These are phyloP conservation scores for Cnidoscolus chayamansa DNA, from an alignment of 441 rosid species.

Conservation along the genomic window DNA sequence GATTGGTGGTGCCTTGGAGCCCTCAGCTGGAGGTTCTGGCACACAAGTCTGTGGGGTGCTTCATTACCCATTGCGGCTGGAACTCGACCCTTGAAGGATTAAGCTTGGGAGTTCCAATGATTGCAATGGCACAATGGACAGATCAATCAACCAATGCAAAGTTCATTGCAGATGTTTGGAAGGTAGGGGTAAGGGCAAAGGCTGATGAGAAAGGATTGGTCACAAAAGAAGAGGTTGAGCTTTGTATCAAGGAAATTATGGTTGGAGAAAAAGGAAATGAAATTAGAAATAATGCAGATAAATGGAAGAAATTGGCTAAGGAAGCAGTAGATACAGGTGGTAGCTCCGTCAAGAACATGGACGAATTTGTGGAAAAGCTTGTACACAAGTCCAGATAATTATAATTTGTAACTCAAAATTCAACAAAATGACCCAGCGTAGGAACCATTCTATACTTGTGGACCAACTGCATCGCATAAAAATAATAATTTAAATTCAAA, in stretches of 20 bases:
- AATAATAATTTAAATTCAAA: too few relatives aligned
- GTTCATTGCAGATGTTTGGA: conserved; percentile 2
- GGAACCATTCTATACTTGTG: too few relatives aligned
- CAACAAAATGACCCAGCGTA: too few relatives aligned
- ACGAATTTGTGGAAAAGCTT: conserved; percentile 3
- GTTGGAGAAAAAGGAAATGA: conserved; percentile 1
- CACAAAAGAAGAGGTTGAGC: conserved; percentile 1
- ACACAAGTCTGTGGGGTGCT: conserved; percentile 41
- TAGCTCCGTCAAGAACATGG: conserved; percentile 13
- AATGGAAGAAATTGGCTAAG: conserved; percentile 8
- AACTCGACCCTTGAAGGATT: conserved; percentile 52
- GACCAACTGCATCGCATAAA: too few relatives aligned
- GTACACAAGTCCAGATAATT: neutral
- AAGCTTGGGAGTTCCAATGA: conserved; percentile 30
- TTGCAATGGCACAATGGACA: conserved; percentile 15
- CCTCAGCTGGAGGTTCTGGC: conserved; percentile 43
- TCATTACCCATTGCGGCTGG: conserved; percentile 53
- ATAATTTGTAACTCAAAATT: too few relatives aligned
- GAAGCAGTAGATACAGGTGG: conserved; percentile 17
- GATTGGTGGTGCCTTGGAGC: conserved; percentile 43
- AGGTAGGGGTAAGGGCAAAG: conserved; percentile 3
- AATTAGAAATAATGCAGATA: neutral
- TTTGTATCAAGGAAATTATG: conserved; percentile 13
- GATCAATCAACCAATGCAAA: conserved; percentile 19
- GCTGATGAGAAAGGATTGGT: conserved; percentile 3